phyloP scores from a whole-genome alignment of 345 rosid genomes.

The Eucalyptus marginata region DNA sequence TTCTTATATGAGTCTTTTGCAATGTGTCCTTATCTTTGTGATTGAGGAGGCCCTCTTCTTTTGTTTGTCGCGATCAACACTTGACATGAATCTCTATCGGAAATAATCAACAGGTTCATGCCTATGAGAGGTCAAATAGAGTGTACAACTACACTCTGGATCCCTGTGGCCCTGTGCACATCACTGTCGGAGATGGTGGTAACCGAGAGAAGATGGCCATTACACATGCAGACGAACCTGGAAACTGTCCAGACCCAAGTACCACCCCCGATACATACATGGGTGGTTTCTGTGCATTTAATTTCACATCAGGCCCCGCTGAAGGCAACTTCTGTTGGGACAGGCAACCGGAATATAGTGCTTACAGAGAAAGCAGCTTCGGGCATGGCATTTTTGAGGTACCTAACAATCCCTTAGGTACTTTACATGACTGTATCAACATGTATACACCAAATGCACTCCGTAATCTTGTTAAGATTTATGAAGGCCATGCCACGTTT shows the following conservation, averaged over 20 bases:
- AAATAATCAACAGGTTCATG: slow-evolving; percentile 52
- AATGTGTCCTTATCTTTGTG: not conserved
- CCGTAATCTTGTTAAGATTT: not conserved
- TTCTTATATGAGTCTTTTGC: not conserved
- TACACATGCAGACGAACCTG: slow-evolving; percentile 75
- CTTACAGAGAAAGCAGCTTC: slow-evolving; percentile 84
- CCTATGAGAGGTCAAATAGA: slow-evolving; percentile 89
- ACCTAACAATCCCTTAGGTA: not conserved
- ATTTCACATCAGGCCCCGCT: slow-evolving; percentile 67
- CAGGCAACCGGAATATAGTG: slow-evolving; percentile 83
- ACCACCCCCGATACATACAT: slow-evolving; percentile 35
- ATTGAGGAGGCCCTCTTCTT: not conserved
- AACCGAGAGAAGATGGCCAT: slow-evolving; percentile 51
- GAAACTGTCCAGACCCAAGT: slow-evolving; percentile 59
- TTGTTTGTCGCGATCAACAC: not conserved
- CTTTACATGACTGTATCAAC: not conserved
- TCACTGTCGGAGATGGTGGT: slow-evolving; percentile 78
- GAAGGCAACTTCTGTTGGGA: slow-evolving; percentile 86
- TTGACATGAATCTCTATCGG: not conserved
- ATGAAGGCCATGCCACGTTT: not conserved
- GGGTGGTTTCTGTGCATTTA: slow-evolving; percentile 67
- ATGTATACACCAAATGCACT: not conserved
- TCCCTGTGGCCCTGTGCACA: slow-evolving; percentile 74
- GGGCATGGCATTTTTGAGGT: slow-evolving; percentile 98
- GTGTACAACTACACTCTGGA: slow-evolving; percentile 73